Evolutionary conservation across 345 rosid species (phyloP).

Genomic region (Arabis hirsuta): DNA sequence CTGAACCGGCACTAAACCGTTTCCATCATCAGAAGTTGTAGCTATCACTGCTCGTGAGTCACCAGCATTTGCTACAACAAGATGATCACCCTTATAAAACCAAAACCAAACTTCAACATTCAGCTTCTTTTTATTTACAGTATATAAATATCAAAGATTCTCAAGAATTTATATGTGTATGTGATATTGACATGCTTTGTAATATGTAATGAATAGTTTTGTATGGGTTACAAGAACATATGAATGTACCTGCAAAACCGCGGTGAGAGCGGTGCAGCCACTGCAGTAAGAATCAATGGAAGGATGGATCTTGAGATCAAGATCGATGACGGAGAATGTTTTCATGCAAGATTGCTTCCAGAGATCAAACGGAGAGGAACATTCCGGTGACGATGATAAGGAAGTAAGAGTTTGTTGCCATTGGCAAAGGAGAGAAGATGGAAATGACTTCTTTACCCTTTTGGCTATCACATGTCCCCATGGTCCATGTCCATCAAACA

Average conservation of each 20-base stretch:
- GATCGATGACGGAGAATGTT: slow-evolving; percentile 71
- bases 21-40: slow-evolving; percentile 54
- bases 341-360: slow-evolving; percentile 80
- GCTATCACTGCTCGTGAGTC: slow-evolving; percentile 88
- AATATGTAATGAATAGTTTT: no score
- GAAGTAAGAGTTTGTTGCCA: slow-evolving; percentile 71
- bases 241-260: slow-evolving; percentile 72
- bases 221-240: slow-evolving; percentile 5
- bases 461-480: slow-evolving; percentile 87
- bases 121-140: background rate
- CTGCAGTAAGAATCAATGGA: slow-evolving; percentile 71
- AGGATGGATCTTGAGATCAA: slow-evolving; percentile 67
- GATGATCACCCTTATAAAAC: slow-evolving; percentile 47
- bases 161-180: no score
- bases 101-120: background rate
- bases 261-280: slow-evolving; percentile 74
- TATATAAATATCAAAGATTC: no score
- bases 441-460: slow-evolving; percentile 59
- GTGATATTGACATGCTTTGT: no score
- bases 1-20: slow-evolving; percentile 73
- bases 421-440: slow-evolving; percentile 66
- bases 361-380: slow-evolving; percentile 51
- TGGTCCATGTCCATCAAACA: slow-evolving; percentile 96
- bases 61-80: slow-evolving; percentile 73
- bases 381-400: slow-evolving; percentile 46